Base-by-base conservation (phyloP, 2,329 filamentous ascomycete genomes). In the Lachnellula cervina region DNA sequence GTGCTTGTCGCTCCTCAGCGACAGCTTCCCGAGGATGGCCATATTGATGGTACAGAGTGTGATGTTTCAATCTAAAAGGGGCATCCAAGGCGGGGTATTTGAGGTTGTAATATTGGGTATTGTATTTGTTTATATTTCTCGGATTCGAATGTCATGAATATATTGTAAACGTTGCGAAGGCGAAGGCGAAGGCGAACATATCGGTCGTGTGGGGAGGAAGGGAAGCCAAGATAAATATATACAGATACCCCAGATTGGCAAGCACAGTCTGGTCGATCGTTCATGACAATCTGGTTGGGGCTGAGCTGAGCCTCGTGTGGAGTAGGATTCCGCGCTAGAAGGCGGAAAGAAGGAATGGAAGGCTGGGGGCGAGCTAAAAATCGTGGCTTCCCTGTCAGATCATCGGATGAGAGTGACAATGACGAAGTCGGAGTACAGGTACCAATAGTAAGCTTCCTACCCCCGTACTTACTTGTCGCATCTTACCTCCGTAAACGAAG, bases 11-110 rank as follows among this genome's bases (percentile, higher is more conserved):
- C 55, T 45, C n/a, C 48, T 56, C 44, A 42, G 47, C 19, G 56
- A 57, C 16, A 62, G 44, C 49, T 60, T 60, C 25, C 60, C 58
- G 38, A 57, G 54, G 42, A 62, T 49, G 56, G 55, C 52, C 59
- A 58, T 62, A 7, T 32, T 28, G 19, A 7, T 2, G 21, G 21
- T n/a, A 13, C 13, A n/a, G 37, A 25, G 34, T 48, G 46, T 42
- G 23, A 32, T 23, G 19, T 32, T 47, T 32, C 28, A 32, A 32
- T 32, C 28, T 32, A 9, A 8, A 8, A 34, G 40, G 40, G 51
- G 47, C 35, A 45, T 28, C 8, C 38, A 37, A 43, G 14, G 42
- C 8, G 16, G 42, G 19, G n/a, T 19, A 17, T 4, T 13, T 11
- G n/a, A 23, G 42, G 11, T 19, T 9, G n/a, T 44, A 17, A 43